Conservation (phyloP, 2,329 filamentous ascomycete genomes). For the Teratosphaeria gauchensis region DNA sequence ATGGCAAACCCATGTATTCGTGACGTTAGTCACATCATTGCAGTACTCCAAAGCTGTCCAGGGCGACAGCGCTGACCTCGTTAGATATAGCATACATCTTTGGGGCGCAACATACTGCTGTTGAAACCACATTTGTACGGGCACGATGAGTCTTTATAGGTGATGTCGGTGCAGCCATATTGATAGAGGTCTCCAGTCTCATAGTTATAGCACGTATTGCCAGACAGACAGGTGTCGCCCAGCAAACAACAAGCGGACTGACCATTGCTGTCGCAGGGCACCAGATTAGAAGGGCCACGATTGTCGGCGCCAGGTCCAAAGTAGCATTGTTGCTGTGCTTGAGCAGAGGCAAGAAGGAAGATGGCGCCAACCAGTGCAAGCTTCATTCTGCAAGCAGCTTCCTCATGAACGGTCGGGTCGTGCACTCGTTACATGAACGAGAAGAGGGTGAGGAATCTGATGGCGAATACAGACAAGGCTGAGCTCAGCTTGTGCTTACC, state of each 20-base stretch:
- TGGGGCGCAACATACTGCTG: slow-evolving; percentile 8
- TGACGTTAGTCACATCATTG: slow-evolving; percentile 11
- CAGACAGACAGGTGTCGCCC: slow-evolving; percentile 20
- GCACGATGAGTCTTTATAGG: slow-evolving; percentile 17
- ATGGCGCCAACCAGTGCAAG: not conserved
- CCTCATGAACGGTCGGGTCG: not conserved
- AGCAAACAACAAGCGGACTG: slow-evolving; percentile 19
- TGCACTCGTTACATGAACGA: not conserved
- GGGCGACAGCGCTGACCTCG: slow-evolving; percentile 15
- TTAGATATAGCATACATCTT: not conserved
- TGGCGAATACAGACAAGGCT: not conserved
- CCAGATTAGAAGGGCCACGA: slow-evolving; percentile 15
- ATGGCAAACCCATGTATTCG: slow-evolving; percentile 22
- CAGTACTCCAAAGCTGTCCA: slow-evolving; percentile 23
- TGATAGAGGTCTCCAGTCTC: slow-evolving; percentile 20
- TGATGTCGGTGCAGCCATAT: slow-evolving; percentile 26
- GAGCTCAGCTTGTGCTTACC: not conserved
- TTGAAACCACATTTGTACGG: slow-evolving; percentile 23
- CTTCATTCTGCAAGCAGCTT: not conserved
- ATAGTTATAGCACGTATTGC: slow-evolving; percentile 21
- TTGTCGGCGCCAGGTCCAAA: slow-evolving; percentile 18
- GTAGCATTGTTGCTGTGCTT: slow-evolving; percentile 23
- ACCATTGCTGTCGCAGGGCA: slow-evolving; percentile 17
- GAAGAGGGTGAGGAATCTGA: not conserved
- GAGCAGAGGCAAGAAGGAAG: not conserved